Conservation (phyloP, 345 rosid species). For the Triadica sebifera region DNA sequence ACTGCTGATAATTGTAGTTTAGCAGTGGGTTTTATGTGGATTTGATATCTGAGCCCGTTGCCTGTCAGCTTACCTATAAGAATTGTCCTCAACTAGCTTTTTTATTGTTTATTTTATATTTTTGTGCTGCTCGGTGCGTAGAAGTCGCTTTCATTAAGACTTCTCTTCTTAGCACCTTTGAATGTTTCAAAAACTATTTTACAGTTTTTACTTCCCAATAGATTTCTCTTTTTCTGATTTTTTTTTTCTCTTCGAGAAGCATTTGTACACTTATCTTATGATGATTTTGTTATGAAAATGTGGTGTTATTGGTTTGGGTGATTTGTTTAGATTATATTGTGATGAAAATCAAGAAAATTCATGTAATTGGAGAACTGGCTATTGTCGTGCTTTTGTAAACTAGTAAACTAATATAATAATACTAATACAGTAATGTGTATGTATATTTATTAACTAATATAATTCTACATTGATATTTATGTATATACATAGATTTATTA, state of each 20-base stretch:
- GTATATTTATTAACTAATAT: too few species aligned
- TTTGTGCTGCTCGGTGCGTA: constrained; percentile 12
- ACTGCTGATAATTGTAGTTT: constrained; percentile 14
- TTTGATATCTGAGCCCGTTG: neutral
- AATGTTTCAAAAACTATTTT: constrained; percentile 10
- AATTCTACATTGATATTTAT: too few species aligned
- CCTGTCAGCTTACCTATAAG: neutral
- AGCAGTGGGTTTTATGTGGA: constrained; percentile 2
- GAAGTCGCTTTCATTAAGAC: neutral
- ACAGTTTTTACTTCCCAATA: neutral
- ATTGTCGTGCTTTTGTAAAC: too few species aligned
- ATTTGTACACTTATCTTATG: neutral
- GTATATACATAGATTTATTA: too few species aligned
- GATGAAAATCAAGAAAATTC: too few species aligned
- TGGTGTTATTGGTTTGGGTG: neutral
- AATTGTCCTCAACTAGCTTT: neutral
- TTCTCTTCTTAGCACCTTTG: neutral
- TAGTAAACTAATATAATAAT: too few species aligned
- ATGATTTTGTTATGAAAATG: neutral
- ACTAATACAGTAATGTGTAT: too few species aligned
- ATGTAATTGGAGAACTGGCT: too few species aligned
- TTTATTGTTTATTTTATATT: constrained; percentile 12
- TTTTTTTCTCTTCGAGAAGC: neutral
- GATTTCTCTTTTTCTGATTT: neutral
- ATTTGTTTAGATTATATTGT: too few species aligned